Evolutionary conservation across 352 stramenopile genomes (phyloP).

Genomic region (Phytophthora capsici): DNA sequence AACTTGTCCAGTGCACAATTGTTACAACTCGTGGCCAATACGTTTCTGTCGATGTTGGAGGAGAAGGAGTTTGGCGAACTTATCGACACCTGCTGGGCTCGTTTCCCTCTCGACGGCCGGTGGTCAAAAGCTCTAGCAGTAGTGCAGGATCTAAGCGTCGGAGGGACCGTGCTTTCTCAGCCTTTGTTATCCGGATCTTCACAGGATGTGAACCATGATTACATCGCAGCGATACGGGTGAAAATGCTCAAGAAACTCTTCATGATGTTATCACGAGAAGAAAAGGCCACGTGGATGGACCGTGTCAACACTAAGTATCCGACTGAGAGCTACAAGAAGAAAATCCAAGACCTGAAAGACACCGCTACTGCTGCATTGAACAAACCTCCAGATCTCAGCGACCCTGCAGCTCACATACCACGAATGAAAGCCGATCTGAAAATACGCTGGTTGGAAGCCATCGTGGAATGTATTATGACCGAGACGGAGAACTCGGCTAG

Average conservation of each 20-base stretch:
- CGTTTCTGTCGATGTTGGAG: conserved; percentile 54
- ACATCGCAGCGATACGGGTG: conserved; percentile 41
- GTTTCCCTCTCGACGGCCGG: conserved; percentile 37
- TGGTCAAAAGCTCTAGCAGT: conserved; percentile 57
- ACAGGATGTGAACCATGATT: conserved; percentile 24
- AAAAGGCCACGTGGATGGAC: conserved; percentile 58
- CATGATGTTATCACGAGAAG: conserved; percentile 57
- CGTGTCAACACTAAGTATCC: conserved; percentile 56
- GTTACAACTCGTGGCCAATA: conserved; percentile 45
- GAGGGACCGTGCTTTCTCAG: neutral
- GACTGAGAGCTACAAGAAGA: conserved; percentile 47
- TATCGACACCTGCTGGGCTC: conserved; percentile 49
- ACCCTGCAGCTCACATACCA: conserved; percentile 37
- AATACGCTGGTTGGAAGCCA: conserved; percentile 63
- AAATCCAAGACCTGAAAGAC: conserved; percentile 31
- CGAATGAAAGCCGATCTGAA: conserved; percentile 64
- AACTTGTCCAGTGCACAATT: conserved; percentile 54
- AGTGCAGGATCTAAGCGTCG: conserved; percentile 48
- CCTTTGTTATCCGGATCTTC: neutral
- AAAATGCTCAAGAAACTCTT: conserved; percentile 67
- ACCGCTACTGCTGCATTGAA: conserved; percentile 11
- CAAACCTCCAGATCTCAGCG: conserved; percentile 29
- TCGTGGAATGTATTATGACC: conserved; percentile 45
- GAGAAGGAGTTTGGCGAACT: conserved; percentile 50
- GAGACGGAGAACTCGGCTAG: conserved; percentile 55